Percentiles rank a stretch among this genome's conserved stretches.
Evolutionary conservation across 352 stramenopile genomes (phyloP).

Genomic region (Phytophthora megakarya): DNA sequence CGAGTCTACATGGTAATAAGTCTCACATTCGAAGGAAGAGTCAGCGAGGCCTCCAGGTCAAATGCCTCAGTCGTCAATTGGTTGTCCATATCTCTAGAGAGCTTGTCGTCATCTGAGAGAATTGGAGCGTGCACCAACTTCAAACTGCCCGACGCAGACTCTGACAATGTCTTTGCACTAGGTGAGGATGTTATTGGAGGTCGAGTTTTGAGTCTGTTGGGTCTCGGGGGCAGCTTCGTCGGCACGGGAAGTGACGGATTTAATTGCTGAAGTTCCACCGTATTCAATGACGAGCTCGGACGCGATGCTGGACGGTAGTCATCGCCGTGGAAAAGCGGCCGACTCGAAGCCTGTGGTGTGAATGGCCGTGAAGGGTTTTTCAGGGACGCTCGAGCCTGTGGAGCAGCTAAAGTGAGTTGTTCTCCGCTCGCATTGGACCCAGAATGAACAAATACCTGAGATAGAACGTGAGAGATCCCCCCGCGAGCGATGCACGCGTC

Average conservation of each 20-base stretch:
- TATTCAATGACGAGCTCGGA: conserved; percentile 69
- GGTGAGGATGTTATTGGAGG: not conserved
- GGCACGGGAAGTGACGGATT: conserved; percentile 26
- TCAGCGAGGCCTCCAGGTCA: conserved; percentile 51
- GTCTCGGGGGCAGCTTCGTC: conserved; percentile 24
- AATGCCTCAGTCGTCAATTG: conserved; percentile 18
- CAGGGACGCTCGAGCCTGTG: conserved; percentile 70
- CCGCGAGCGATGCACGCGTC: conserved; percentile 75
- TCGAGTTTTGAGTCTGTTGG: conserved; percentile 14
- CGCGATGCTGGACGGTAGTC: conserved; percentile 73
- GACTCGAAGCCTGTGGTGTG: conserved; percentile 62
- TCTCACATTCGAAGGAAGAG: conserved; percentile 52
- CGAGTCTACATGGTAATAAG: not conserved
- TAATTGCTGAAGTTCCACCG: conserved; percentile 47
- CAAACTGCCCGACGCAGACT: conserved; percentile 11
- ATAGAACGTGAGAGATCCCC: conserved; percentile 82
- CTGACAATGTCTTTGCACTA: not conserved
- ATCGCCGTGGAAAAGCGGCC: conserved; percentile 75
- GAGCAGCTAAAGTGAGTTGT: not conserved
- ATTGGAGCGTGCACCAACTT: conserved; percentile 58
- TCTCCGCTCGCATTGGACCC: not conserved
- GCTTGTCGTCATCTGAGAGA: conserved; percentile 13
- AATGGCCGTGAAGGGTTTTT: conserved; percentile 84
- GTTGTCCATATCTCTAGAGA: conserved; percentile 5
- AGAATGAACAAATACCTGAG: conserved; percentile 40